phyloP scores from a whole-genome alignment of 805 yeast genomes.

The Candida anglica region DNA sequence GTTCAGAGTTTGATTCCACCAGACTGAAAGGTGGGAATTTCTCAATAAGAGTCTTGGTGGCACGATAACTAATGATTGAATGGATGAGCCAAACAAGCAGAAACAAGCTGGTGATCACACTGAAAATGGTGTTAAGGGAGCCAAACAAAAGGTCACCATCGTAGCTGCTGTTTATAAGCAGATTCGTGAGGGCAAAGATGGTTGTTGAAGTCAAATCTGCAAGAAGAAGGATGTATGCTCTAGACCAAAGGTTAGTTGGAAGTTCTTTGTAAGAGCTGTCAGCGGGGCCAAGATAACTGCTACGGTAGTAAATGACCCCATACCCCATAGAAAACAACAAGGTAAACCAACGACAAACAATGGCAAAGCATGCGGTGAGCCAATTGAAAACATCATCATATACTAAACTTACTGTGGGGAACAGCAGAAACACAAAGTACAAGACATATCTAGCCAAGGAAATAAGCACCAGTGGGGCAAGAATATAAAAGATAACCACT shows the following conservation, averaged over 20 bases:
- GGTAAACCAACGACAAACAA: slow-evolving; percentile 9
- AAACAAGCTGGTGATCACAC: slow-evolving; percentile 1
- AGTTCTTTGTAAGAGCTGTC: too few relatives aligned
- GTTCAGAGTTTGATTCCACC: slow-evolving; percentile 12
- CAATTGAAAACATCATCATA: slow-evolving; percentile 2
- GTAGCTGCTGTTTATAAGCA: too few relatives aligned
- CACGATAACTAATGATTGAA: slow-evolving; percentile 16
- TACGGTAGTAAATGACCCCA: slow-evolving; percentile 28
- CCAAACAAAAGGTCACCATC: not conserved
- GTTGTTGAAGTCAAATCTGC: not conserved
- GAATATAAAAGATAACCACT: slow-evolving; percentile 20
- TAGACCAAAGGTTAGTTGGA: slow-evolving; percentile 11
- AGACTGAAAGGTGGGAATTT: slow-evolving; percentile 19
- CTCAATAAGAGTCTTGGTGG: slow-evolving; percentile 22
- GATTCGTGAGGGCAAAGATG: not conserved
- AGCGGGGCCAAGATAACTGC: too few relatives aligned
- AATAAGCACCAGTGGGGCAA: slow-evolving; percentile 14
- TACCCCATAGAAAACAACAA: slow-evolving; percentile 32
- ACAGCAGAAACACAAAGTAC: not conserved
- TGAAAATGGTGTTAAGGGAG: not conserved
- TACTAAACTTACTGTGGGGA: not conserved
- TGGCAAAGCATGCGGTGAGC: slow-evolving; percentile 5
- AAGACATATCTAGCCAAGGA: not conserved
- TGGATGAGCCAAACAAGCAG: slow-evolving; percentile 11
- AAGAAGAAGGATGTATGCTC: slow-evolving; percentile 6